phyloP scores from a whole-genome alignment of 805 yeast genomes.

The Ogataea siamensis region DNA sequence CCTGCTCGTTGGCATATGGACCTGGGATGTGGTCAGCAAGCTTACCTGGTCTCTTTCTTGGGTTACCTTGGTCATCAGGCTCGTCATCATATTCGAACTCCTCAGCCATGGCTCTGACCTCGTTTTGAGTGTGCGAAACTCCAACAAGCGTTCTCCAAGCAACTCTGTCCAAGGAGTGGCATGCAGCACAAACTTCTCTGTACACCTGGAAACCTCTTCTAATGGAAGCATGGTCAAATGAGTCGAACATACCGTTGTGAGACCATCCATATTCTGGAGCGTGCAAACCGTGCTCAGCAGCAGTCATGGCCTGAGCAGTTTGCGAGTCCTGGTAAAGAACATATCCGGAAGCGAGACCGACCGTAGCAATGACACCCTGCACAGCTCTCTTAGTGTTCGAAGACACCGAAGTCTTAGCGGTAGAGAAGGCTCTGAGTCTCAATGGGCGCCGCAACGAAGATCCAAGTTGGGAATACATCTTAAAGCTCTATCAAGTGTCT shows the following conservation, averaged over 20 bases:
- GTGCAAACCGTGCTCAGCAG: conserved; percentile 98
- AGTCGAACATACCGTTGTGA: conserved; percentile 85
- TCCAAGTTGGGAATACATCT: conserved; percentile 37
- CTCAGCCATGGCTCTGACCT: conserved; percentile 91
- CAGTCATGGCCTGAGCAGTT: conserved; percentile 94
- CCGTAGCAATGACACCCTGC: conserved; percentile 64
- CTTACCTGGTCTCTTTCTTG: conserved; percentile 97
- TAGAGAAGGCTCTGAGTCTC: conserved; percentile 37
- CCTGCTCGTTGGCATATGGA: conserved; percentile 97
- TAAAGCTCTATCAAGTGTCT: conserved; percentile 13
- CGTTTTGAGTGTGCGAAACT: conserved; percentile 88
- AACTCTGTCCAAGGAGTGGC: conserved; percentile 94
- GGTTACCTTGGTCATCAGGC: conserved; percentile 94
- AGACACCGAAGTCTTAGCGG: conserved; percentile 34
- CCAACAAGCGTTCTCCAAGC: conserved; percentile 99
- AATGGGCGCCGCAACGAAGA: conserved; percentile 36
- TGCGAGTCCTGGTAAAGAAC: conserved; percentile 78
- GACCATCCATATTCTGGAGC: conserved; percentile 93
- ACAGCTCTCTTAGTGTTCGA: conserved; percentile 47
- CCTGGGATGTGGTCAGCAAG: conserved; percentile 92
- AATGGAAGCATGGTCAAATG: conserved; percentile 92
- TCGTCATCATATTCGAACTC: conserved; percentile 97
- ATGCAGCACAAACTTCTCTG: conserved; percentile 98
- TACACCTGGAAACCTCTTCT: conserved; percentile 99
- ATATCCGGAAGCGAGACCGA: conserved; percentile 80